Base-by-base conservation (phyloP, 257 asterid species). In the Leonotis leonurus region DNA sequence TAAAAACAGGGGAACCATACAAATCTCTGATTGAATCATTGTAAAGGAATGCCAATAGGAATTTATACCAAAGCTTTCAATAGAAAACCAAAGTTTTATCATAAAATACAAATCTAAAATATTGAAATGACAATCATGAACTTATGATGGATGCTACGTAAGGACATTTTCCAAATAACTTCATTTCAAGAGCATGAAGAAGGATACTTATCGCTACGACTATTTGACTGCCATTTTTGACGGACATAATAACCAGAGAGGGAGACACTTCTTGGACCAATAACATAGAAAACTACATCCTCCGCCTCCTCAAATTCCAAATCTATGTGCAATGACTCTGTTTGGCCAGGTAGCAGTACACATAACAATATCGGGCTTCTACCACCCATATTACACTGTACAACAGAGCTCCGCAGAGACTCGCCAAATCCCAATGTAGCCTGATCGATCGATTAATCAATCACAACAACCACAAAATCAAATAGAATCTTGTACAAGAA, bases 221-320 rank as follows among this genome's bases (percentile, higher is more conserved):
- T 49, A 77, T 57, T 67, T 32, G 76, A 39, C 29, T 25, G 74
- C 10, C 45, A 72, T 18, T 27, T 67, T 14, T 56, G 60, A 33
- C 60, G 67, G 69, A 85, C 80, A 44, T 77, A 91, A 62, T 85
- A 86, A 36, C 98, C 98, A 46, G 87, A 73, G 62, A 91, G 86
- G 75, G 72, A 81, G 70, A 86, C 87, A 65, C 83, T 84, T 56
- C 81, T 81, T 0, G 90, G 90, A 57, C 98, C 98, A 65, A 88
- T 65, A 32, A 85, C 90, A 41, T 96, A 91, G 50, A 91, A 91
- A 37, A 82, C 81, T 41, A 91, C 98, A 78, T 88, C 92, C n/a
- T 84, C 87, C 0, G 78, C 79, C 83, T 91, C 98, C 80, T 84
- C 92, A 64, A 88, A 91, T 69, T 91, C 98, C 80, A 91, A 78